Evolutionary conservation across 352 stramenopile genomes (phyloP), one percentile per base, ranked within the genome.

Genomic region (Pythium vanterpoolii): DNA sequence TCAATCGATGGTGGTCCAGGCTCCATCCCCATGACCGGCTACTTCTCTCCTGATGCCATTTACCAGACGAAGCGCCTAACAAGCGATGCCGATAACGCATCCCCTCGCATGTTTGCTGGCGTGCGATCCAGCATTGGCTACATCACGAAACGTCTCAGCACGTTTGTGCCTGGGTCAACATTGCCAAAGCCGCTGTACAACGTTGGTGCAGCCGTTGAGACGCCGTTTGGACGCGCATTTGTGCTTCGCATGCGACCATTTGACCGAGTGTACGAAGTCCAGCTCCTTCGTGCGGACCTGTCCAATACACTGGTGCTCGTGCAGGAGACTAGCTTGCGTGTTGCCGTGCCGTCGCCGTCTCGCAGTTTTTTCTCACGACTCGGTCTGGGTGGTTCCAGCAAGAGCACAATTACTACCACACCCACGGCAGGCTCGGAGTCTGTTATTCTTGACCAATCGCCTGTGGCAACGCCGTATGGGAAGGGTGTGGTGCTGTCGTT

Each of bases 61-160:
- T 72, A 78, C 9, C 55, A 74, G 13, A 51, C 84, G 5, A 60
- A 60, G n/a, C 38, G 30, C 0, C 62, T 72, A 26, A 71, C 77
- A 1, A 66, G 65, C 1, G 69, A 76, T 9, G 31, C 72, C 10
- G 68, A 74, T 23, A 72, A 64, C 5, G 57, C 73, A 1, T 89
- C 80, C 14, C 83, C 83, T 7, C 77, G 80, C 27, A 90, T 88
- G 73, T 88, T 92, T 47, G 72, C 74, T 7, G 83, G 83, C 27
- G 80, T 92, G 18, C 80, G 83, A 11, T 90, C 79, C 0, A 71
- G 83, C 26, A 64, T 92, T 7, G 83, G 83, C 18, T 92, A 89
- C 46, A 88, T 92, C 47, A 92, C 83, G 4, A 90, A 90, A 57
- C 86, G 86, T 44, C 64, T 92, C 14, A 87, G 76, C 45, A 89